Conservation (phyloP, 805 yeast species). For the Schwanniomyces sp. region DNA sequence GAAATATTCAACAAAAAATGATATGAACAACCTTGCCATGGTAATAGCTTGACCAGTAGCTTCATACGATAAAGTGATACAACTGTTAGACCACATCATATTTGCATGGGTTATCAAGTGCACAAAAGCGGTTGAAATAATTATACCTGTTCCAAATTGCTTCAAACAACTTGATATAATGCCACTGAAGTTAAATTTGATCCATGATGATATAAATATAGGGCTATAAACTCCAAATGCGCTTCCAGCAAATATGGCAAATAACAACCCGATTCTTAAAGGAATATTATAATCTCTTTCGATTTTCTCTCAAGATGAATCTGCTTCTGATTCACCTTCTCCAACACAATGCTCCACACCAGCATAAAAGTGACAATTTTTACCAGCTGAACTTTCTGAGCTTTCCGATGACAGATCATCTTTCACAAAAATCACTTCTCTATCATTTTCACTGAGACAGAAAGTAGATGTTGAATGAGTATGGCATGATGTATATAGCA, state of each 20-base stretch:
- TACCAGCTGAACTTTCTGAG: constrained; percentile 1
- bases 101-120: constrained; percentile 29
- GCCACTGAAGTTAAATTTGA: constrained; percentile 13
- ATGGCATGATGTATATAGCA: constrained; percentile 18
- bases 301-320: constrained; percentile 17
- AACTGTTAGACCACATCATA: constrained; percentile 25
- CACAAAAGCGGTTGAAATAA: constrained; percentile 31
- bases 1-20: constrained; percentile 22
- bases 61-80: constrained; percentile 24
- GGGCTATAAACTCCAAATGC: constrained; percentile 35
- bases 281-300: constrained; percentile 28
- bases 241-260: constrained; percentile 34
- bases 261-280: constrained; percentile 29
- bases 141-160: constrained; percentile 32
- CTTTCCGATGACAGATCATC: constrained; percentile 3
- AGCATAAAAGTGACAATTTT: constrained; percentile 31
- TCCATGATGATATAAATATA: constrained; percentile 18
- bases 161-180: constrained; percentile 11
- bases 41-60: constrained; percentile 24
- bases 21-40: constrained; percentile 27
- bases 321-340: constrained; percentile 7
- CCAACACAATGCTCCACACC: constrained; percentile 30
- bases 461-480: constrained; percentile 15
- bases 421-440: constrained; percentile 17
- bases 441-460: constrained; percentile 13